Evolutionary conservation across 768 basidiomycete species (phyloP).

Genomic region (Phlegmacium glaucopus): DNA sequence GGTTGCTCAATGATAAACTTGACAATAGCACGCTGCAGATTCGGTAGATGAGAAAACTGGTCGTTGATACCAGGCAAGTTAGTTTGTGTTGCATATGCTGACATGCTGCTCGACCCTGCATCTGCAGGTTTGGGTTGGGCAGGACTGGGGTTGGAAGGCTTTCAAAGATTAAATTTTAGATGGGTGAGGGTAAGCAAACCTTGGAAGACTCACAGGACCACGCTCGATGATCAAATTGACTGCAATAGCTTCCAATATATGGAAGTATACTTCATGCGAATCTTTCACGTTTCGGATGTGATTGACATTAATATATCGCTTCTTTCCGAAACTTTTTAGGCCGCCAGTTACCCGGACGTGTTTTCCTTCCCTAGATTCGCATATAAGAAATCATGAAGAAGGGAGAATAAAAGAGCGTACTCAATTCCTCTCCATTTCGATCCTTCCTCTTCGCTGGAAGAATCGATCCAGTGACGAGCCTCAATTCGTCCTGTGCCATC

Average conservation of each 20-base stretch:
- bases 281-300: conserved; percentile 70
- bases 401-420: conserved; percentile 21
- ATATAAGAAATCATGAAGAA: background rate
- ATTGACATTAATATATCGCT: conserved; percentile 77
- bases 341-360: conserved; percentile 81
- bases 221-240: conserved; percentile 64
- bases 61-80: conserved; percentile 28
- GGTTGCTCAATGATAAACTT: conserved; percentile 54
- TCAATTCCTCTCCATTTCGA: conserved; percentile 46
- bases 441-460: conserved; percentile 51
- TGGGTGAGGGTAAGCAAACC: too few relatives aligned
- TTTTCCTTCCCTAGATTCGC: conserved; percentile 53
- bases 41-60: conserved; percentile 54
- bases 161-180: conserved; percentile 15
- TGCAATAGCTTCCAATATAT: conserved; percentile 71
- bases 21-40: conserved; percentile 61
- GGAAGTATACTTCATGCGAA: conserved; percentile 77
- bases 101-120: conserved; percentile 10
- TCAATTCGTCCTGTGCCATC: conserved; percentile 84
- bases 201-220: conserved; percentile 49
- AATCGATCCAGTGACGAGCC: conserved; percentile 81
- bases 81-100: conserved; percentile 41
- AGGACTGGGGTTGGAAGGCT: conserved; percentile 16
- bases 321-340: conserved; percentile 78
- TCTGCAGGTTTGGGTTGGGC: conserved; percentile 7